Base-by-base conservation (phyloP, 768 basidiomycete species). In the Lepiota brunneoincarnata region DNA sequence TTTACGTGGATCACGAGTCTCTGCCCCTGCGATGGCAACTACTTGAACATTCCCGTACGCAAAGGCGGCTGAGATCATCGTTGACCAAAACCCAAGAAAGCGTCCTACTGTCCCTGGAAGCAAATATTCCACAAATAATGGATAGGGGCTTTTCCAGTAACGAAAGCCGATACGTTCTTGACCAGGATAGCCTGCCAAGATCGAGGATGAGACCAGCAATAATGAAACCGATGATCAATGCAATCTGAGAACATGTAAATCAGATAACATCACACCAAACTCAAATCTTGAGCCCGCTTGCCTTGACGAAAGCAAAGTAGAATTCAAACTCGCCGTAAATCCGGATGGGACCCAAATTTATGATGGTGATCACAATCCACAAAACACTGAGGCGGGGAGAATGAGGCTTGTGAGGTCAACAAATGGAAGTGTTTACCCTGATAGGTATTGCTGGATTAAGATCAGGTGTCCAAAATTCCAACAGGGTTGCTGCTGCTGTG, bases 21-120 rank as follows among this genome's bases (percentile, higher is more conserved):
- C 88, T 0, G 80, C 82, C 6, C 83, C 64, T 44, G 62, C 61
- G 31, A 66, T 68, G 5, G 69, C 70, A 15, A 73, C 63, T 6
- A 62, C 59, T 66, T 88, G 84, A 58, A 86, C 78, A 18, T 84
- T 84, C 55, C 81, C 76, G 69, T 82, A 83, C 1, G 86, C 82
- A 73, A 85, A 91, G 2, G 79, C 81, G n/a, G 72, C 72, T 18
- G 66, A 62, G 34, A 69, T 65, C 65, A 69, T 65, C 3, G 64
- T 69, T 6, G 68, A 67, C 69, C 68, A 72, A 49, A 72, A 77
- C 38, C 49, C 89, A 77, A 37, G 82, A 79, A 72, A 83, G 59
- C 64, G 72, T 65, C 81, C 82, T 72, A 59, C 72, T 68, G 67
- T 65, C 7, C 68, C 67, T 6, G 57, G 21, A 3, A 53, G 34